Evolutionary conservation across 2,329 filamentous ascomycete genomes (phyloP).

Genomic region (Gnomoniopsis sp.): DNA sequence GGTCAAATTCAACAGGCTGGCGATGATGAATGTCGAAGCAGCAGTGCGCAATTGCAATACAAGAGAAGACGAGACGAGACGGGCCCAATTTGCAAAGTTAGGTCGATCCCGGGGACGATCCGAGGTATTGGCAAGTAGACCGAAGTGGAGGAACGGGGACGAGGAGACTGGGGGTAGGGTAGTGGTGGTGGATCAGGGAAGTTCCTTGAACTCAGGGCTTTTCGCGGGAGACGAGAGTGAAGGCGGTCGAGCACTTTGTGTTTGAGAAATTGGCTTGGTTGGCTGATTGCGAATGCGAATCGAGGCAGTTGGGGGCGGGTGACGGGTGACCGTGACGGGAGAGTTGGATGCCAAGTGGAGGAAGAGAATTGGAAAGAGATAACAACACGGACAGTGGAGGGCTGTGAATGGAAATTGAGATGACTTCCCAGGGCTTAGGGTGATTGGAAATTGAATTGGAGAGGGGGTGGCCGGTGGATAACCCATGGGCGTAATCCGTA

Average conservation of each 20-base stretch:
- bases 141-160: slow-evolving; percentile 3
- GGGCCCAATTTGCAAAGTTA: slow-evolving; percentile 9
- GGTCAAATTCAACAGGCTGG: background rate
- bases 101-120: slow-evolving; percentile 14
- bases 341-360: background rate
- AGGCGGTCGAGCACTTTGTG: background rate
- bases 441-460: slow-evolving; percentile 8
- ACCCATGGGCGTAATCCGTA: background rate
- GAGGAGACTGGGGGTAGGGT: background rate
- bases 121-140: slow-evolving; percentile 11
- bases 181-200: background rate
- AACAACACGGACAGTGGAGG: background rate
- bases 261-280: background rate
- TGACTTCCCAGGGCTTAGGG: background rate
- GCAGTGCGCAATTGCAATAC: background rate
- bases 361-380: slow-evolving; percentile 1
- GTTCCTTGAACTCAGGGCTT: background rate
- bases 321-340: background rate
- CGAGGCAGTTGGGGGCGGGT: background rate
- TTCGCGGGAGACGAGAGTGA: background rate
- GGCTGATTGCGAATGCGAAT: background rate
- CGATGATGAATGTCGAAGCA: background rate
- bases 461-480: background rate
- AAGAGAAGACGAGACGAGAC: background rate
- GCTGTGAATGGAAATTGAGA: background rate